These are phyloP conservation scores for Castanea crenata DNA, from an alignment of 306 rosid species.

Conservation along the genomic window DNA sequence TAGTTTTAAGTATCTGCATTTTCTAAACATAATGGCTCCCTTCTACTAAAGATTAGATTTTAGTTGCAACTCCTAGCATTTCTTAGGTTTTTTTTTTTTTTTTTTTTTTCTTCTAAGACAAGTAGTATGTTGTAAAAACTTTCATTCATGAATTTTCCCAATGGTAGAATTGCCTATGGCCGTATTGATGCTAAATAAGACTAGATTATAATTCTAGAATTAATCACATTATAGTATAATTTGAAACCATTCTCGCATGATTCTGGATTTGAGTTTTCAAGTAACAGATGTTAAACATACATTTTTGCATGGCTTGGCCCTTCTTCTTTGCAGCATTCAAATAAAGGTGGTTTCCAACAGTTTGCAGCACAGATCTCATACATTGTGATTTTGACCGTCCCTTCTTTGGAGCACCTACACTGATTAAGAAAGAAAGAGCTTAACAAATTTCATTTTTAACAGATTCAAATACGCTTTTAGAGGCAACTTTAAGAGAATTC, in stretches of 20 bases:
- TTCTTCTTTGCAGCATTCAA: constrained; percentile 69
- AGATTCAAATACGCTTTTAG: background rate
- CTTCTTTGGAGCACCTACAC: constrained; percentile 36
- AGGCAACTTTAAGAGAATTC: background rate
- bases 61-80: no score
- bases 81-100: no score
- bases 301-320: constrained; percentile 55
- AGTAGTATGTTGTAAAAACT: no score
- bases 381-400: constrained; percentile 45
- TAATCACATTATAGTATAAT: constrained; percentile 1
- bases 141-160: no score
- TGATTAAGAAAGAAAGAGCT: background rate
- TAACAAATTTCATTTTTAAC: background rate
- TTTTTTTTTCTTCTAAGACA: no score
- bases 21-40: no score
- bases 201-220: background rate
- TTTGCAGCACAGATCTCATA: constrained; percentile 55
- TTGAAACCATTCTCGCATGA: background rate
- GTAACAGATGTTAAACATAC: constrained; percentile 35
- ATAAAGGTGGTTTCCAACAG: constrained; percentile 55
- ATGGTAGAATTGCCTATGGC: no score
- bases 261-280: background rate
- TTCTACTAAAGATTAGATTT: no score
- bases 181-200: no score
- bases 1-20: no score